phyloP scores from a whole-genome alignment of 495 filamentous ascomycete species.

The Aspergillus leporis region DNA sequence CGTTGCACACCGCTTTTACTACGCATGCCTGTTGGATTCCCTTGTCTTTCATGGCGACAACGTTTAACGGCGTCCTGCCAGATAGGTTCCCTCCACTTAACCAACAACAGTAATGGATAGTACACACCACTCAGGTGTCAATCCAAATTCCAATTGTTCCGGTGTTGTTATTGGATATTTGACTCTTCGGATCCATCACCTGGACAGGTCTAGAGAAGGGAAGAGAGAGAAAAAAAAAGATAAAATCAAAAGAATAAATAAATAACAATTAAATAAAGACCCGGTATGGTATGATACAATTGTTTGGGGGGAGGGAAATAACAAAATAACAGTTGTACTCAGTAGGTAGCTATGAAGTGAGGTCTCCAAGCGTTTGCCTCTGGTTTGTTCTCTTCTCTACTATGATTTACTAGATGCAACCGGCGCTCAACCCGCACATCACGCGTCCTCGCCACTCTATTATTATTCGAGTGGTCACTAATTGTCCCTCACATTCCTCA shows the following conservation, averaged over 20 bases:
- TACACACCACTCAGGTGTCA: constrained; percentile 8
- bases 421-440: constrained; percentile 16
- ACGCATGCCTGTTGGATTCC: constrained; percentile 16
- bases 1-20: constrained; percentile 23
- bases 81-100: not conserved
- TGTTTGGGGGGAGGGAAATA: not conserved
- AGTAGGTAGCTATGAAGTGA: not conserved
- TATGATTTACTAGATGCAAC: not conserved
- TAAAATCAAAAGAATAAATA: constrained; percentile 4
- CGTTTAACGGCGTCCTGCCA: not conserved
- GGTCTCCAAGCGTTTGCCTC: not conserved
- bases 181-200: constrained; percentile 20
- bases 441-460: constrained; percentile 21
- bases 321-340: not conserved
- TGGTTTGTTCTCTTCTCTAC: constrained; percentile 1
- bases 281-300: constrained; percentile 5
- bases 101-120: not conserved
- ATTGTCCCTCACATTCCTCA: constrained; percentile 3
- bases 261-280: constrained; percentile 3
- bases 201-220: constrained; percentile 21
- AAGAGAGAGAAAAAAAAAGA: constrained; percentile 5
- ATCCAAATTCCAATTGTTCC: constrained; percentile 1
- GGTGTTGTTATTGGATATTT: not conserved
- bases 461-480: constrained; percentile 4
- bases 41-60: not conserved